phyloP scores from a whole-genome alignment of 2,329 filamentous ascomycete species.

The Talaromyces amestolkiae region DNA sequence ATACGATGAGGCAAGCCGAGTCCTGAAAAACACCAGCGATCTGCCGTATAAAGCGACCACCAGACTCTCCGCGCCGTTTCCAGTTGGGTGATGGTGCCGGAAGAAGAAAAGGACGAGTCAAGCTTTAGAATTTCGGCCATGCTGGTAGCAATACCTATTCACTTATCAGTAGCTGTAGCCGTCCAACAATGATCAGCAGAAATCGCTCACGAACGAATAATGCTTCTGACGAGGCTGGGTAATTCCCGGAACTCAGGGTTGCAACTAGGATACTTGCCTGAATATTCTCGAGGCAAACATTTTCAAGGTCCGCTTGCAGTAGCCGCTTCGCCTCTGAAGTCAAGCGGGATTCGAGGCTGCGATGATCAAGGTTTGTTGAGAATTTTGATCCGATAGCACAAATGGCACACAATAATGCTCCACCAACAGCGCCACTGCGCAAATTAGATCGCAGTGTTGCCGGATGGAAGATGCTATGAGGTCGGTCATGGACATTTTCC shows the following conservation, averaged over 20 bases:
- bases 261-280: background rate
- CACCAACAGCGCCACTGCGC: background rate
- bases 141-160: background rate
- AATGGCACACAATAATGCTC: background rate
- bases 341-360: background rate
- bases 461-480: background rate
- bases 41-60: background rate
- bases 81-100: background rate
- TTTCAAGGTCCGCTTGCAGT: background rate
- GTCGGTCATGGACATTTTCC: background rate
- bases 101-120: background rate
- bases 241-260: background rate
- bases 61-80: background rate
- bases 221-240: background rate
- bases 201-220: background rate
- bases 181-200: background rate
- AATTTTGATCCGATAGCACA: background rate
- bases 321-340: background rate
- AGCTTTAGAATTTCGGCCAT: background rate
- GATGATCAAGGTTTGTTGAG: background rate
- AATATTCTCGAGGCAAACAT: background rate
- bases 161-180: background rate
- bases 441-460: background rate
- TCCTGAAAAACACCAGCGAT: background rate
- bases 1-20: background rate